Conservation (phyloP, 192 early-diverging fungal genomes). For the Allomyces javanicus region DNA sequence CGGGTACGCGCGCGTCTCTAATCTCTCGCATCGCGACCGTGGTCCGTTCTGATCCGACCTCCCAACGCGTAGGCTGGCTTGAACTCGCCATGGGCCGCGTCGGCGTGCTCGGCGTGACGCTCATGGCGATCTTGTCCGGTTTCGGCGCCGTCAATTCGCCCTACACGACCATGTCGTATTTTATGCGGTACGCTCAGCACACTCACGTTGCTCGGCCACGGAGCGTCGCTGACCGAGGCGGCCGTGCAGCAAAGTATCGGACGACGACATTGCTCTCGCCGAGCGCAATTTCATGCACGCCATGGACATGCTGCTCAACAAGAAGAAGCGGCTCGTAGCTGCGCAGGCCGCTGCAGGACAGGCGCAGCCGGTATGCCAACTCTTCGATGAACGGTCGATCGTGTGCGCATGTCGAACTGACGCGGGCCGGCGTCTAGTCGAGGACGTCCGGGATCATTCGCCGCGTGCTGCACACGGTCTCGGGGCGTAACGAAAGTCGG, state of each 20-base stretch:
- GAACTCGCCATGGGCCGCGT: constrained; percentile 62
- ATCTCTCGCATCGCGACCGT: background rate
- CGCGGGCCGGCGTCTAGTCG: too few relatives aligned
- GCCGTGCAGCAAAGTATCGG: constrained; percentile 17
- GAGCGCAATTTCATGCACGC: constrained; percentile 49
- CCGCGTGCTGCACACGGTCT: constrained; percentile 25
- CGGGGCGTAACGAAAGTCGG: constrained; percentile 12
- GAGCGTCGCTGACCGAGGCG: too few relatives aligned
- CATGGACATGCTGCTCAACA: constrained; percentile 39
- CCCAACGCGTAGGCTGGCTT: constrained; percentile 11
- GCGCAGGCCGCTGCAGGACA: background rate
- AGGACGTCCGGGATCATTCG: constrained; percentile 13
- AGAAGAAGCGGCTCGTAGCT: constrained; percentile 35
- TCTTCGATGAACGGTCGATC: constrained; percentile 4
- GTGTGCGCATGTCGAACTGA: constrained; percentile 3
- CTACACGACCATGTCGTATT: constrained; percentile 63
- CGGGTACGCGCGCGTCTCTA: constrained; percentile 3
- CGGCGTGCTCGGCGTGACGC: constrained; percentile 72
- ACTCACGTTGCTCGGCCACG: too few relatives aligned
- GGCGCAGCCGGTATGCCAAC: background rate
- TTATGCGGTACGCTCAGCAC: constrained; percentile 42
- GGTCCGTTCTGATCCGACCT: constrained; percentile 5
- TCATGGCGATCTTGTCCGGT: constrained; percentile 83
- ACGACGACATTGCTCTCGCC: constrained; percentile 30
- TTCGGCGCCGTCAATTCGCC: constrained; percentile 88